These are phyloP conservation scores for Salicornia ramosissima DNA, from an alignment of 148 eudicot species.

Conservation along the genomic window DNA sequence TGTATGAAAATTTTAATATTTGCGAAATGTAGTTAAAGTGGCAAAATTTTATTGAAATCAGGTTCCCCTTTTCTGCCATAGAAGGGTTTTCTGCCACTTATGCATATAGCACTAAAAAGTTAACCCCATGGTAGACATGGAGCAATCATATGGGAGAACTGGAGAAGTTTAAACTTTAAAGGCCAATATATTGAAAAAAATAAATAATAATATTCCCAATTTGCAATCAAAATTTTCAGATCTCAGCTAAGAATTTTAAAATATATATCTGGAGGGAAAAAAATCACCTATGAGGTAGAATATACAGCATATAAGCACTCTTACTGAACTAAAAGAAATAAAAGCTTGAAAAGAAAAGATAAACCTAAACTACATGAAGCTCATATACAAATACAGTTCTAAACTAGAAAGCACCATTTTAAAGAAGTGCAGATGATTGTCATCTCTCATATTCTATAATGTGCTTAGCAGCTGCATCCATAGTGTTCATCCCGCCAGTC, in stretches of 20 bases:
- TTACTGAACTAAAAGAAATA: neutral
- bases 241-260: neutral
- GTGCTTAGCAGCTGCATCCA: conserved; percentile 70
- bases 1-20: too few species aligned
- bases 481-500: conserved; percentile 56
- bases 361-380: conserved; percentile 17
- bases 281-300: neutral
- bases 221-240: neutral
- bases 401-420: neutral
- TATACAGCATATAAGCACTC: neutral
- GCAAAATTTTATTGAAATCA: too few species aligned
- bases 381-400: conserved; percentile 20
- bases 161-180: too few species aligned
- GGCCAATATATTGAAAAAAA: too few species aligned
- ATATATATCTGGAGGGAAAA: neutral
- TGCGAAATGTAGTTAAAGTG: too few species aligned
- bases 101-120: too few species aligned
- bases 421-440: neutral
- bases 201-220: too few species aligned
- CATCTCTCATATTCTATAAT: conserved; percentile 38
- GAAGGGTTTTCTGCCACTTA: too few species aligned
- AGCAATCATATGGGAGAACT: too few species aligned
- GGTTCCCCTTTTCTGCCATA: too few species aligned
- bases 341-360: neutral
- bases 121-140: too few species aligned